Conservation (phyloP, 768 basidiomycete species). For the Xanthoconium purpureum region DNA sequence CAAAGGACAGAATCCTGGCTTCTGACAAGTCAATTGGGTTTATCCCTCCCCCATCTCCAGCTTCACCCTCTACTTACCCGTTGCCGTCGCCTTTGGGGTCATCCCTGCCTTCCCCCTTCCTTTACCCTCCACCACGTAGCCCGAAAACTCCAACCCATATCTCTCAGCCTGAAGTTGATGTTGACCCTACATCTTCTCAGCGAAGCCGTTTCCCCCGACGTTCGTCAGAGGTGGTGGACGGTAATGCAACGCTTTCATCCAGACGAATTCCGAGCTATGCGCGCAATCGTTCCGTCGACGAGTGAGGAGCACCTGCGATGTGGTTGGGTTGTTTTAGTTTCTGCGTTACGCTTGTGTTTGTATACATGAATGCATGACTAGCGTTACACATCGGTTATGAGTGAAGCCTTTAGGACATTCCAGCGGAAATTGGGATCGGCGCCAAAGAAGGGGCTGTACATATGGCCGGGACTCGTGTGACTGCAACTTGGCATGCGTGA, state of each 20-base stretch:
- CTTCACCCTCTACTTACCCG: conserved; percentile 13
- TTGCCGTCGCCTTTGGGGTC: conserved; percentile 31
- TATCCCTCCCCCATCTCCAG: conserved; percentile 56
- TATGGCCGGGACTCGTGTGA: neutral
- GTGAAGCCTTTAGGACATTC: neutral
- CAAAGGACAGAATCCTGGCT: conserved; percentile 41
- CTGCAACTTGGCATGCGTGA: neutral
- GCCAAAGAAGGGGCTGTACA: neutral
- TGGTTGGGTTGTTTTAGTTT: neutral
- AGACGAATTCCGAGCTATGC: conserved; percentile 15
- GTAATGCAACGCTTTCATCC: conserved; percentile 23
- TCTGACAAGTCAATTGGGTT: conserved; percentile 61
- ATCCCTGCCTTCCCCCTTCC: conserved; percentile 17
- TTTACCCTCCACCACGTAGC: conserved; percentile 28
- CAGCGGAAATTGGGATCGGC: neutral
- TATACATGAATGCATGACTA: neutral
- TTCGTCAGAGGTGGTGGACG: conserved; percentile 16
- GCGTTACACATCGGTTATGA: neutral
- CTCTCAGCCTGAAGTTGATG: conserved; percentile 38
- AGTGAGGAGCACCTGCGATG: conserved; percentile 7
- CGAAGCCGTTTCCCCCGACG: conserved; percentile 43
- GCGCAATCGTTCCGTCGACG: conserved; percentile 3
- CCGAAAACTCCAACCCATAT: conserved; percentile 4
- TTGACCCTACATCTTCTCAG: conserved; percentile 25
- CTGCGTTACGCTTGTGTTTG: neutral